phyloP scores from a whole-genome alignment of 306 rosid genomes.

The Acmispon strigosus region DNA sequence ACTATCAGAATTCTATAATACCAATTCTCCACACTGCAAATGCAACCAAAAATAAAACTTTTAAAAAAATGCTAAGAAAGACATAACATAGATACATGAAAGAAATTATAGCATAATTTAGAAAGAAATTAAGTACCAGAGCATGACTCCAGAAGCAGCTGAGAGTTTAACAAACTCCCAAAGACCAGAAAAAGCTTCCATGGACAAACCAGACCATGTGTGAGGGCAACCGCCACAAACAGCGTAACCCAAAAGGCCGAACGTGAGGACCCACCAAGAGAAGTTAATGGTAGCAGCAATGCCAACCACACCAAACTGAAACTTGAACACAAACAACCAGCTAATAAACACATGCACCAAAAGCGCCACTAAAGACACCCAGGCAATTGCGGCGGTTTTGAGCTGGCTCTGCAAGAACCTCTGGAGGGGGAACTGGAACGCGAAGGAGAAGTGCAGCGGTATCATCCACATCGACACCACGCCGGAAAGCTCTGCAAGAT shows the following conservation, averaged over 20 bases:
- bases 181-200: slow-evolving; percentile 66
- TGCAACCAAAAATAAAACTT: neutral
- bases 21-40: slow-evolving; percentile 79
- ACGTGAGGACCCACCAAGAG: slow-evolving; percentile 61
- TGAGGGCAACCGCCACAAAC: slow-evolving; percentile 62
- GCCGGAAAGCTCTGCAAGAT: slow-evolving; percentile 52
- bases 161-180: slow-evolving; percentile 77
- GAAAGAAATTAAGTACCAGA: no score
- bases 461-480: slow-evolving; percentile 40
- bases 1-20: slow-evolving; percentile 63
- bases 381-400: slow-evolving; percentile 41
- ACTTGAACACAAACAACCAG: slow-evolving; percentile 55
- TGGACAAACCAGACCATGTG: slow-evolving; percentile 76
- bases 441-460: slow-evolving; percentile 59
- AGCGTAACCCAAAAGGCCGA: slow-evolving; percentile 43
- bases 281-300: slow-evolving; percentile 45
- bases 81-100: no score
- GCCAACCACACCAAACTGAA: slow-evolving; percentile 55
- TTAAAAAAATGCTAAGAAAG: neutral
- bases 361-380: slow-evolving; percentile 39
- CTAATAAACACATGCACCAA: slow-evolving; percentile 37
- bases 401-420: slow-evolving; percentile 65
- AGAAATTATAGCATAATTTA: no score
- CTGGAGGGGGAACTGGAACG: slow-evolving; percentile 60
- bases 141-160: slow-evolving; percentile 74